Percentiles rank a stretch among this genome's conserved stretches.
phyloP scores from a whole-genome alignment of 73 alveolate species.

The Stentor roeselii region DNA sequence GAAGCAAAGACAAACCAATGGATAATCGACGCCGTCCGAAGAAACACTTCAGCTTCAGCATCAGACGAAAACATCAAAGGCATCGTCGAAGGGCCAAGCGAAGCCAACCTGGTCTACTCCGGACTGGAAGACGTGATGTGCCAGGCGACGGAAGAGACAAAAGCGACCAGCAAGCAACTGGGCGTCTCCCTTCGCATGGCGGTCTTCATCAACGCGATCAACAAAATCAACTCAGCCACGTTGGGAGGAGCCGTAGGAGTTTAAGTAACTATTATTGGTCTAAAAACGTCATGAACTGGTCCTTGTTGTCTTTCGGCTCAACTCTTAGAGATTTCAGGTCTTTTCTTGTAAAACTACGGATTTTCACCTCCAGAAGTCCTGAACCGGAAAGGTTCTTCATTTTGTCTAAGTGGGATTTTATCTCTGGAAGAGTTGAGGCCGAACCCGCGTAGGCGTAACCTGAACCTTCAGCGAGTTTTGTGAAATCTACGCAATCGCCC shows the following conservation, averaged over 20 bases:
- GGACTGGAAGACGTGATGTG: constrained; percentile 87
- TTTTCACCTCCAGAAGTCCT: background rate
- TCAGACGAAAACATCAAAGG: constrained; percentile 34
- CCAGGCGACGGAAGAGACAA: constrained; percentile 50
- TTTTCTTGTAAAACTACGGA: background rate
- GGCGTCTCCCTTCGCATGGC: constrained; percentile 77
- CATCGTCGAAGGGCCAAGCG: constrained; percentile 38
- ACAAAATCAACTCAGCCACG: constrained; percentile 42
- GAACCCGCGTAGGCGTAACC: constrained; percentile 66
- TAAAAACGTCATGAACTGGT: background rate
- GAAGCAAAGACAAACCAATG: background rate
- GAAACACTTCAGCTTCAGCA: constrained; percentile 24
- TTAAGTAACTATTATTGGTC: too few species aligned
- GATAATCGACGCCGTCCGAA: constrained; percentile 23
- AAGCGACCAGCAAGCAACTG: constrained; percentile 37
- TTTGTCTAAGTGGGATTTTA: constrained; percentile 23
- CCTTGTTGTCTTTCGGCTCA: constrained; percentile 24
- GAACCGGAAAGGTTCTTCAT: background rate
- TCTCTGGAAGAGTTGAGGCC: constrained; percentile 53
- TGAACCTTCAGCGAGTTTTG: constrained; percentile 57
- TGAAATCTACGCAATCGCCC: constrained; percentile 54
- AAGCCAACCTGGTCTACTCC: constrained; percentile 76
- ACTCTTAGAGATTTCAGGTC: background rate
- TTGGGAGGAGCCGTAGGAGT: constrained; percentile 4
- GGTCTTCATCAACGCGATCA: constrained; percentile 66